These are phyloP conservation scores for Naumovozyma castellii DNA, from an alignment of 805 yeast genomes.

Conservation along the genomic window DNA sequence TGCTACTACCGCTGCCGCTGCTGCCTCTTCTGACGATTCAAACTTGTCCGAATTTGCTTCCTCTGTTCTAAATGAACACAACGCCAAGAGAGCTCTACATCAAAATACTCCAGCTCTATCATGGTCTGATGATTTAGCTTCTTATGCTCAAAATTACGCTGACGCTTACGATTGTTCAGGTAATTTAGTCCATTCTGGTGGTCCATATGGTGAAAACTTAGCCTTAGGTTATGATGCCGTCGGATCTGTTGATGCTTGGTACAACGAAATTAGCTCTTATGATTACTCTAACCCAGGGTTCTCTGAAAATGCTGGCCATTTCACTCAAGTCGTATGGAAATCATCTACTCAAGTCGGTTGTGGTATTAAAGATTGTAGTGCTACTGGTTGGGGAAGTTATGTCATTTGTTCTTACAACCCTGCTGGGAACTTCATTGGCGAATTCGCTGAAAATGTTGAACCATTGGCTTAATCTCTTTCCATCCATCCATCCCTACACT, in stretches of 20 bases:
- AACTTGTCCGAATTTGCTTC: constrained; percentile 19
- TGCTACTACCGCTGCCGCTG: constrained; percentile 8
- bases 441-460: constrained; percentile 34
- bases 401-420: constrained; percentile 68
- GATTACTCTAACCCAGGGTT: constrained; percentile 42
- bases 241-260: constrained; percentile 61
- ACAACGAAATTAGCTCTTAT: constrained; percentile 51
- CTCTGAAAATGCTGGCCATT: constrained; percentile 47
- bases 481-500: neutral
- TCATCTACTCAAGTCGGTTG: constrained; percentile 55
- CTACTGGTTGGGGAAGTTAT: constrained; percentile 44
- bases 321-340: constrained; percentile 72
- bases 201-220: constrained; percentile 61
- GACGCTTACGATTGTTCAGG: constrained; percentile 47
- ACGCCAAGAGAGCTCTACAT: constrained; percentile 49
- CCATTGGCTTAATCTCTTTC: constrained; percentile 4
- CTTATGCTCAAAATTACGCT: constrained; percentile 44
- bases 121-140: constrained; percentile 41
- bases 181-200: constrained; percentile 48
- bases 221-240: constrained; percentile 47
- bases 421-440: constrained; percentile 59
- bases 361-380: constrained; percentile 51
- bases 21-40: constrained; percentile 11
- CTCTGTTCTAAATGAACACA: constrained; percentile 51
- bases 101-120: constrained; percentile 33